Evolutionary conservation across 2,329 filamentous ascomycete genomes (phyloP).

Genomic region (Beauveria scarabaeidicola): DNA sequence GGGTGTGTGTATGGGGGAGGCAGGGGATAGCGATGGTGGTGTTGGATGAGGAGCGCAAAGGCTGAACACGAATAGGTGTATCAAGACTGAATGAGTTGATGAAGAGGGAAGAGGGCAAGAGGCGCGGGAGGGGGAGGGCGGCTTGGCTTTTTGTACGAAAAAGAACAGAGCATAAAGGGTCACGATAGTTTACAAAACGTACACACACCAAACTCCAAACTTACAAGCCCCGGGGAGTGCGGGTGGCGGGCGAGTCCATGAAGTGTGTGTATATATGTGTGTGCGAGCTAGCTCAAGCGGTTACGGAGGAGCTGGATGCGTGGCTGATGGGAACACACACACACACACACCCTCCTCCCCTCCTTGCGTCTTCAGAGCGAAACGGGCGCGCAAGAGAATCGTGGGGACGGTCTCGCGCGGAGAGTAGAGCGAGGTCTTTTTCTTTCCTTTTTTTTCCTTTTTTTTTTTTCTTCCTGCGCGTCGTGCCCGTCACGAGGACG

Average conservation of each 20-base stretch:
- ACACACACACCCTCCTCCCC: background rate
- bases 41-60: background rate
- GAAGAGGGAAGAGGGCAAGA: background rate
- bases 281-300: background rate
- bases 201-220: background rate
- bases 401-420: background rate
- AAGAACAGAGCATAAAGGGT: background rate
- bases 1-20: background rate
- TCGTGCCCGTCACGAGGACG: conserved; percentile 6
- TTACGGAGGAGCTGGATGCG: conserved; percentile 2
- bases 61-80: background rate
- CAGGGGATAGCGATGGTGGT: background rate
- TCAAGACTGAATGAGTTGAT: background rate
- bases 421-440: background rate
- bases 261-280: background rate
- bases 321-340: background rate
- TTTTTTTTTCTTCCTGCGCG: background rate
- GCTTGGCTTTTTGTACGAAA: conserved; percentile 1
- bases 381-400: background rate
- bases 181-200: conserved; percentile 5
- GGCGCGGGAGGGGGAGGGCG: conserved; percentile 1
- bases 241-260: background rate
- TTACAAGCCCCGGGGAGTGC: background rate
- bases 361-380: background rate
- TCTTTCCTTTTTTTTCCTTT: background rate